phyloP scores from a whole-genome alignment of 2,329 filamentous ascomycete species.

The Colletotrichum truncatum region DNA sequence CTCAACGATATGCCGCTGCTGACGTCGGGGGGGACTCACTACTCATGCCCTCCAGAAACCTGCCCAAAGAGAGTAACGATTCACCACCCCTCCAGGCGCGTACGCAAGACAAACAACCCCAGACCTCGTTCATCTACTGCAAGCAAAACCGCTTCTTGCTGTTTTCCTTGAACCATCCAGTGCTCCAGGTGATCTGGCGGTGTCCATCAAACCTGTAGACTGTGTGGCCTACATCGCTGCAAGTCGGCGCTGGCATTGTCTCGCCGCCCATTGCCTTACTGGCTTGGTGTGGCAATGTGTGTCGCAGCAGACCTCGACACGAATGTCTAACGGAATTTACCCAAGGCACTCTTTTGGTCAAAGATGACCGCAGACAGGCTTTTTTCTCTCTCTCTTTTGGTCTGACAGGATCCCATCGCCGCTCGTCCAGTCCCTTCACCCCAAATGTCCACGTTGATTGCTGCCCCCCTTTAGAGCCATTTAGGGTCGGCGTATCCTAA shows the following conservation, averaged over 20 bases:
- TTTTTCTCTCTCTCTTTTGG: neutral
- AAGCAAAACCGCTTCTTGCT: slow-evolving; percentile 20
- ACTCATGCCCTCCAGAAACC: slow-evolving; percentile 13
- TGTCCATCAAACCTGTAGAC: slow-evolving; percentile 8
- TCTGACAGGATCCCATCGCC: neutral
- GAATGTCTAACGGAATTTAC: too few relatives aligned
- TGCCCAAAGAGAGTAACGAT: neutral
- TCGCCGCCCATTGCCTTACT: slow-evolving; percentile 11
- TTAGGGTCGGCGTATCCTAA: neutral
- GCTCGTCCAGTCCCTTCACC: neutral
- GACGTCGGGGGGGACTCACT: slow-evolving; percentile 1
- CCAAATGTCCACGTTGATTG: neutral
- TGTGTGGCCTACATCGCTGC: neutral
- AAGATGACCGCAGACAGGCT: neutral
- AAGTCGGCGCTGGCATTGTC: neutral
- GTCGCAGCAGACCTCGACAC: slow-evolving; percentile 2
- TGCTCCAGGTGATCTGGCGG: slow-evolving; percentile 5
- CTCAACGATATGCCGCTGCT: slow-evolving; percentile 2
- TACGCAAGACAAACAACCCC: neutral
- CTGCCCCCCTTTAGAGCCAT: neutral
- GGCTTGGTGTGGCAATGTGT: slow-evolving; percentile 1
- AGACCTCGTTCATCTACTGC: neutral
- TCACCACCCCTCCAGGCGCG: neutral
- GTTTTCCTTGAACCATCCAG: neutral
- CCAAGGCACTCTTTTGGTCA: too few relatives aligned